Percentiles rank a stretch among this genome's conserved stretches.
phyloP scores from a whole-genome alignment of 176 grass and related monocot genomes.

The Ensete ventricosum region DNA sequence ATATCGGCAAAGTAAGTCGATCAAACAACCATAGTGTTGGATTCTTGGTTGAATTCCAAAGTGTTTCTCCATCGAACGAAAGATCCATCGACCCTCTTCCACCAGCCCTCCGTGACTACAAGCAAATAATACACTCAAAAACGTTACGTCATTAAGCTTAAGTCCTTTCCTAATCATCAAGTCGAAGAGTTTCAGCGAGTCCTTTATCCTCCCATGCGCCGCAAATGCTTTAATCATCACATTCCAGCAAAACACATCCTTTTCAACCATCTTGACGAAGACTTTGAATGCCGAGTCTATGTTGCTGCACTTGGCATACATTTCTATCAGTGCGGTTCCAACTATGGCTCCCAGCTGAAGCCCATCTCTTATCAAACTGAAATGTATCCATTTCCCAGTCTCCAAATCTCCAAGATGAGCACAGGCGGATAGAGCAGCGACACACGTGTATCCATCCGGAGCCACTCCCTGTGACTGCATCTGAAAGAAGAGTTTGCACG shows the following conservation, averaged over 20 bases:
- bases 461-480: slow-evolving; percentile 29
- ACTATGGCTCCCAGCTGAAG: slow-evolving; percentile 27
- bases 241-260: slow-evolving; percentile 46
- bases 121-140: slow-evolving; percentile 32
- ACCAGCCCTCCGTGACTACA: slow-evolving; percentile 25
- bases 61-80: slow-evolving; percentile 30
- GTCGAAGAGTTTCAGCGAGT: slow-evolving; percentile 31
- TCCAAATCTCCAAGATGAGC: slow-evolving; percentile 27
- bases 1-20: slow-evolving; percentile 35
- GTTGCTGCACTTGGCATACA: slow-evolving; percentile 52
- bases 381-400: slow-evolving; percentile 42
- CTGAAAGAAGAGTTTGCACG: slow-evolving; percentile 21
- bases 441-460: slow-evolving; percentile 29
- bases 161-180: slow-evolving; percentile 27
- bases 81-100: slow-evolving; percentile 20
- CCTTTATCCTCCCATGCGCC: slow-evolving; percentile 16
- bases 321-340: slow-evolving; percentile 34
- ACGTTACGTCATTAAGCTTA: slow-evolving; percentile 29
- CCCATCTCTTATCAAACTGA: slow-evolving; percentile 31
- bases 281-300: slow-evolving; percentile 18
- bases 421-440: slow-evolving; percentile 28
- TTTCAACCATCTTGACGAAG: slow-evolving; percentile 37
- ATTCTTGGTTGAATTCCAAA: slow-evolving; percentile 20
- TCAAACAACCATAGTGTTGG: slow-evolving; percentile 32
- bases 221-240: slow-evolving; percentile 45